These are phyloP conservation scores for Skeletonema potamos DNA, from an alignment of 108 stramenopile genomes.

Conservation along the genomic window DNA sequence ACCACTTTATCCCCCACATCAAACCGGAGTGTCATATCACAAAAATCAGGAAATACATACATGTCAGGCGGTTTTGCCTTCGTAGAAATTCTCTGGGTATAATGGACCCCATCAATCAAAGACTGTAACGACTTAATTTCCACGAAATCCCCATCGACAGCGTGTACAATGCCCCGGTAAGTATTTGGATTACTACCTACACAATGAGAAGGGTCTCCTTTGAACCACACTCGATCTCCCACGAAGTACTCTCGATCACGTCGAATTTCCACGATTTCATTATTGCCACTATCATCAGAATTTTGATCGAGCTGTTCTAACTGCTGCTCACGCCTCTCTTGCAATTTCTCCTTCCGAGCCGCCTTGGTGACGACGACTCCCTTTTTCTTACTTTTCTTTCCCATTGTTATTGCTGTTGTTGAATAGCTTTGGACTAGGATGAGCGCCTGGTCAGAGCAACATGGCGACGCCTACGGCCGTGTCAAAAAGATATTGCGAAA, in stretches of 20 bases:
- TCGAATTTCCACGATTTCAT: background rate
- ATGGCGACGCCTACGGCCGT: too few species aligned
- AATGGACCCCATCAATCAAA: constrained; percentile 3
- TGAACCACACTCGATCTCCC: constrained; percentile 14
- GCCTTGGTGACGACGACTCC: background rate
- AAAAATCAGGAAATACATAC: constrained; percentile 13
- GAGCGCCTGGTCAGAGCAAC: too few species aligned
- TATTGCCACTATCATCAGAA: background rate
- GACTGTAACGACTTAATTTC: constrained; percentile 6
- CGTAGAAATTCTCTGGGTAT: background rate
- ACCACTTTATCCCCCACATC: constrained; percentile 10
- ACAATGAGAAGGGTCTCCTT: background rate
- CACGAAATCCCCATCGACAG: background rate
- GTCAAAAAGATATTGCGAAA: too few species aligned
- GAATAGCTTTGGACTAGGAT: too few species aligned
- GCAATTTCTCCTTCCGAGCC: constrained; percentile 1
- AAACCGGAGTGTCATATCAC: constrained; percentile 10
- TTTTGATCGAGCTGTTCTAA: background rate
- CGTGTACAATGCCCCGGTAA: constrained; percentile 7
- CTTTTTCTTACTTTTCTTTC: constrained; percentile 1
- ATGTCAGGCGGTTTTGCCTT: background rate
- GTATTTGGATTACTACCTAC: background rate
- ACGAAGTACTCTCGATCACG: constrained; percentile 6
- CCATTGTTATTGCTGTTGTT: background rate
- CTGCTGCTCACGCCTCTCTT: constrained; percentile 1